Percentiles rank a stretch among this genome's conserved stretches.
These are phyloP conservation scores for Lachancea mirantina DNA, from an alignment of 805 yeast species.

Conservation along the genomic window DNA sequence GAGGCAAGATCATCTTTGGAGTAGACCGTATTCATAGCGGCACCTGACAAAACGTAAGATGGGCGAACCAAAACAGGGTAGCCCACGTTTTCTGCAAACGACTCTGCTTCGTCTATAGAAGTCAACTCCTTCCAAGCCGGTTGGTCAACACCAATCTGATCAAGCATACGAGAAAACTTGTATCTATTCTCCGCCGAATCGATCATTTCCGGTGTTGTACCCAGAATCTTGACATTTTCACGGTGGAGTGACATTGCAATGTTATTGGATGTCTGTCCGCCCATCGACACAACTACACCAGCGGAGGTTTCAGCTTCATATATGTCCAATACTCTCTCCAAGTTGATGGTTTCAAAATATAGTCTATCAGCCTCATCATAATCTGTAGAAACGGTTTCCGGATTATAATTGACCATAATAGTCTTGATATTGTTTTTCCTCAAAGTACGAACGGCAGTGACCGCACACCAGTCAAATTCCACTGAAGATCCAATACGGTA, in stretches of 20 bases:
- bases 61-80: constrained; percentile 98
- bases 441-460: constrained; percentile 88
- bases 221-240: constrained; percentile 89
- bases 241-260: constrained; percentile 89
- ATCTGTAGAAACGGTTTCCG: constrained; percentile 98
- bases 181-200: constrained; percentile 97
- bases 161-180: constrained; percentile 96
- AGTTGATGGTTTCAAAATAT: constrained; percentile 89
- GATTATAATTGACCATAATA: constrained; percentile 95
- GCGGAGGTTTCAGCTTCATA: constrained; percentile 84
- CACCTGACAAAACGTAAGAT: constrained; percentile 94
- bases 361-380: constrained; percentile 96
- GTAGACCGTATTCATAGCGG: constrained; percentile 97
- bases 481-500: constrained; percentile 98
- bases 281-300: constrained; percentile 95
- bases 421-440: constrained; percentile 83
- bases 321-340: constrained; percentile 91
- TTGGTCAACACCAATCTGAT: constrained; percentile 93
- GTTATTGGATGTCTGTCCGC: constrained; percentile 97
- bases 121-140: constrained; percentile 99
- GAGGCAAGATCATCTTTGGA: constrained; percentile 81
- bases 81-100: constrained; percentile 80
- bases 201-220: constrained; percentile 97
- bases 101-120: constrained; percentile 85
- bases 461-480: constrained; percentile 99